Evolutionary conservation across 176 grass and related monocot species (phyloP).

Genomic region (Coix lacrymajobi): DNA sequence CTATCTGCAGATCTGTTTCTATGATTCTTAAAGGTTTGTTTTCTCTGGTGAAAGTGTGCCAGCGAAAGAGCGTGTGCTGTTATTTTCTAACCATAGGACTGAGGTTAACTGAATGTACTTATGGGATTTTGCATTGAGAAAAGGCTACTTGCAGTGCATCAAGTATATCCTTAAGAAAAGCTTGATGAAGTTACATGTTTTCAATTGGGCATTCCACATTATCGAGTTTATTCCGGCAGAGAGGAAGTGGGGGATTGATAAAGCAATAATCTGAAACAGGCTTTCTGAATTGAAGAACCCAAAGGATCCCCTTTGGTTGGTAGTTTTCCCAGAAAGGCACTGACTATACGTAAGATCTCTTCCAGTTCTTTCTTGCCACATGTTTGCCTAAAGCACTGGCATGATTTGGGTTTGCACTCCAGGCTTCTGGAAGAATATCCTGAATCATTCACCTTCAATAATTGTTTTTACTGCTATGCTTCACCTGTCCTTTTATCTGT

Average conservation of each 20-base stretch:
- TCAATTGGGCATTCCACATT: conserved; percentile 87
- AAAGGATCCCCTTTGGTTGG: conserved; percentile 75
- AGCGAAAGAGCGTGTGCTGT: conserved; percentile 48
- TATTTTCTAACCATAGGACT: conserved; percentile 94
- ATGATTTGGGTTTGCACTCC: background rate
- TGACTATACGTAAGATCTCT: conserved; percentile 69
- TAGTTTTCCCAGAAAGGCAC: conserved; percentile 91
- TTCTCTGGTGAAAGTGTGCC: conserved; percentile 78
- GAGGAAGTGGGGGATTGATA: conserved; percentile 88
- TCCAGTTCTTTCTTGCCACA: conserved; percentile 7
- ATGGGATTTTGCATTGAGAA: conserved; percentile 93
- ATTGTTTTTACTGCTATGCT: background rate
- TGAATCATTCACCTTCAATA: background rate
- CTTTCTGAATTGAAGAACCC: conserved; percentile 52
- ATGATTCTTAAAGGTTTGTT: too few species aligned
- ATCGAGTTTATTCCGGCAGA: conserved; percentile 90
- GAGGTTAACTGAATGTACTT: conserved; percentile 98
- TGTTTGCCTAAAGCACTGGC: background rate
- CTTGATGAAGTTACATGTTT: conserved; percentile 93
- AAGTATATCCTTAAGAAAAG: conserved; percentile 98
- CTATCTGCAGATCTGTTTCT: too few species aligned
- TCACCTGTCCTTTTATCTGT: background rate
- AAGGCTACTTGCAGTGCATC: conserved; percentile 70
- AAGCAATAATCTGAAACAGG: conserved; percentile 52
- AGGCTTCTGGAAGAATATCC: background rate